Evolutionary conservation across 495 filamentous ascomycete species (phyloP).

Genomic region (Penicillium paradoxum): DNA sequence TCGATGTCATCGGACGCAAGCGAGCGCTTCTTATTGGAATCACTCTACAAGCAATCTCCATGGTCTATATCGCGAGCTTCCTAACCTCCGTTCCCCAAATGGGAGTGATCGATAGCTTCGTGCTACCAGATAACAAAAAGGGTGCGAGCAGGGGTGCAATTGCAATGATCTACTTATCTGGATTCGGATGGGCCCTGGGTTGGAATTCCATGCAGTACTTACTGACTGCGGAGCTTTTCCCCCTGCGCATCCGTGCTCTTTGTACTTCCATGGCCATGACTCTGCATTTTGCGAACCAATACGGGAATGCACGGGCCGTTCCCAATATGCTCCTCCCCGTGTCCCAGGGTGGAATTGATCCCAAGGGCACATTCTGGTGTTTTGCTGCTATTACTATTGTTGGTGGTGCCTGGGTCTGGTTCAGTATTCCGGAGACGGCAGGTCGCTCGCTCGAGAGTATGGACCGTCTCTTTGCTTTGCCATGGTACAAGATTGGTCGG

Average conservation of each 20-base stretch:
- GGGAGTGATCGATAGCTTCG: slow-evolving; percentile 31
- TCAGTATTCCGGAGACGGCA: slow-evolving; percentile 40
- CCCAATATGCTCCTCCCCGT: slow-evolving; percentile 52
- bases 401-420: slow-evolving; percentile 55
- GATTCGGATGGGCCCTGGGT: slow-evolving; percentile 65
- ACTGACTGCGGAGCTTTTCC: slow-evolving; percentile 70
- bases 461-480: slow-evolving; percentile 62
- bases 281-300: slow-evolving; percentile 70
- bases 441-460: slow-evolving; percentile 49
- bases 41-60: slow-evolving; percentile 54
- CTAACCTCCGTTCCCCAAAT: slow-evolving; percentile 50
- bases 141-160: slow-evolving; percentile 51
- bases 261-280: slow-evolving; percentile 42
- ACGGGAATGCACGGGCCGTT: slow-evolving; percentile 55
- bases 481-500: slow-evolving; percentile 60
- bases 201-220: slow-evolving; percentile 77
- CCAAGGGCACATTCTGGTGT: slow-evolving; percentile 62
- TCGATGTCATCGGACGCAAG: slow-evolving; percentile 70
- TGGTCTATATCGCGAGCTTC: slow-evolving; percentile 67
- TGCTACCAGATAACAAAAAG: slow-evolving; percentile 25
- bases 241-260: slow-evolving; percentile 49
- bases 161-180: slow-evolving; percentile 62
- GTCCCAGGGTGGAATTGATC: slow-evolving; percentile 40
- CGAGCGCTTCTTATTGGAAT: slow-evolving; percentile 63
- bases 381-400: slow-evolving; percentile 59